Conservation (phyloP, 139 green algal species). For the Zygnema circumcarinatum region DNA sequence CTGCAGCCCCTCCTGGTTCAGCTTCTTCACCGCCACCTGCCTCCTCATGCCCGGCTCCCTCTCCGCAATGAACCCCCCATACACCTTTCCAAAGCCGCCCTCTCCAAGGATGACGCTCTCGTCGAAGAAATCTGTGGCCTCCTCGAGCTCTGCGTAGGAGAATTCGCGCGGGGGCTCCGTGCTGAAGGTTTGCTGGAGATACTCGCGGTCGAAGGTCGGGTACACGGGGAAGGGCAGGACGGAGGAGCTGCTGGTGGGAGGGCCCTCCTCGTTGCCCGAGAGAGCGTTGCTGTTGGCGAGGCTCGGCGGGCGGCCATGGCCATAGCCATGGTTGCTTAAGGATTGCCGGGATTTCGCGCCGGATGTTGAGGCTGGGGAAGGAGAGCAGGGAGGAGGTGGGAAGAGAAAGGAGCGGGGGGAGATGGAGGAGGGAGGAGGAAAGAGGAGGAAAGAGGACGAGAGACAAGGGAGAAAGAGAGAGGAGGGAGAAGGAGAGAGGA, state of each 20-base stretch:
- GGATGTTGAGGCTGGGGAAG: neutral
- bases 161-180: slow-evolving; percentile 22
- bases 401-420: neutral
- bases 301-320: too few species aligned
- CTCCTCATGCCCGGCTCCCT: neutral
- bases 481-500: neutral
- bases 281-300: too few species aligned
- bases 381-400: neutral
- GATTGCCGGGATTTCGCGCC: neutral
- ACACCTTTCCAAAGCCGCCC: slow-evolving; percentile 49
- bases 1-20: slow-evolving; percentile 45
- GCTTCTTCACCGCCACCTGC: slow-evolving; percentile 53
- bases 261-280: too few species aligned
- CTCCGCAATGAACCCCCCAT: slow-evolving; percentile 17
- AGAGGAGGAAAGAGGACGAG: neutral
- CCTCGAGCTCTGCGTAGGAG: slow-evolving; percentile 12
- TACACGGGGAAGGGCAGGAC: neutral
- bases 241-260: too few species aligned
- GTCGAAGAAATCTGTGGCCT: slow-evolving; percentile 30
- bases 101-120: slow-evolving; percentile 27
- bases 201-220: slow-evolving; percentile 7
- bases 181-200: neutral
- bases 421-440: neutral
- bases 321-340: too few species aligned
- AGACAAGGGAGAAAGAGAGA: too few species aligned